Base-by-base conservation (phyloP, 2,329 filamentous ascomycete species). In the Apiospora koreana region DNA sequence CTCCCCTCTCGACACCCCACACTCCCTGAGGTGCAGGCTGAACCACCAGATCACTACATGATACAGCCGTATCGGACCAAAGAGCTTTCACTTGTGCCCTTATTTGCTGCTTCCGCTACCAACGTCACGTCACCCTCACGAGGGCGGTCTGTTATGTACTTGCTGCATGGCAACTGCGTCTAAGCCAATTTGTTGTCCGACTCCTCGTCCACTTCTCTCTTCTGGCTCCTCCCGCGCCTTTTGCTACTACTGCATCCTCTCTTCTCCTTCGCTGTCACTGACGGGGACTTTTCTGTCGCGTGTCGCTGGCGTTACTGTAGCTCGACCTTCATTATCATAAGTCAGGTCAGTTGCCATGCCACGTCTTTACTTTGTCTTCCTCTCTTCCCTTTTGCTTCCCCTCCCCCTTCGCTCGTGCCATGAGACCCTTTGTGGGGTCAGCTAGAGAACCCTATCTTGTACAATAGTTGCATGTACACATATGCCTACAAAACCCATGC, bases 401-500 rank as follows among this genome's bases (percentile, higher is more conserved):
- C 72, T 69, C 68, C 72, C 69, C 71, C 74, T 18, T 62, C 71
- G 71, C 71, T 74, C 71, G 70, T 76, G 74, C 73, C 71, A 80
- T 80, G 80, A 75, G 79, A 80, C 80, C 80, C 80, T 76, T 75
- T 62, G 48, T 73, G 72, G 80, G 79, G 79, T 80, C 79, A 12
- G 50, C n/a, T 28, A 42, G 31, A 25, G 54, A 54, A 69, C 23
- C 48, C n/a, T 21, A 25, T 41, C 70, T 74, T 80, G 80, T 81
- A 80, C 75, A 76, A 75, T 79, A 80, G 72, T 69, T 69, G 42
- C 54, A 23, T 71, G 68, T 67, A 58, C 58, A 65, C 54, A 68
- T 73, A 73, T 67, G 31, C 70, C 54, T 68, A 73, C 75, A 68
- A 74, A 74, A 69, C 71, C 73, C 72, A 70, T 75, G 72, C 70